These are phyloP conservation scores for Phytophthora uliginosa DNA, from an alignment of 352 stramenopile species.

Conservation along the genomic window DNA sequence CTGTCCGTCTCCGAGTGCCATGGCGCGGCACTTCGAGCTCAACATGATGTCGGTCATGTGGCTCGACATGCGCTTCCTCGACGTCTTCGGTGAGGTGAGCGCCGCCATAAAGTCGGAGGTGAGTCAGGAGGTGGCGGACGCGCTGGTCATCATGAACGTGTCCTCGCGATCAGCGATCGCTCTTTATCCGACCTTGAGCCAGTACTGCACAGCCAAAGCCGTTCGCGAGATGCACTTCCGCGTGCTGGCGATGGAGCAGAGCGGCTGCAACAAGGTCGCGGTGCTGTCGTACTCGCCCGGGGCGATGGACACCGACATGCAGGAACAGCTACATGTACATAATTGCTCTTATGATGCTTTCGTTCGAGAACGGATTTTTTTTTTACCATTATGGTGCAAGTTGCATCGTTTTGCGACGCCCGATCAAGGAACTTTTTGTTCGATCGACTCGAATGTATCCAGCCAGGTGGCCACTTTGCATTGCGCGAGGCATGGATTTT, in stretches of 20 bases:
- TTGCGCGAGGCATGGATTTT: neutral
- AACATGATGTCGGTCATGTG: slow-evolving; percentile 86
- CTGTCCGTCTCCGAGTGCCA: slow-evolving; percentile 42
- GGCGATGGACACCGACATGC: slow-evolving; percentile 89
- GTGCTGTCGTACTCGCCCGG: slow-evolving; percentile 88
- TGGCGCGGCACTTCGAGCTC: slow-evolving; percentile 72
- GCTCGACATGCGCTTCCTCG: slow-evolving; percentile 80
- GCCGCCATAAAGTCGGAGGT: neutral
- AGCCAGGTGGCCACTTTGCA: neutral
- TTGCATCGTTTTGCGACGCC: neutral
- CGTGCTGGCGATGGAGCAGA: slow-evolving; percentile 71
- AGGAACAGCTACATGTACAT: slow-evolving; percentile 23
- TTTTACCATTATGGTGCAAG: neutral
- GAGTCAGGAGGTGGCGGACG: neutral
- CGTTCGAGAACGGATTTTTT: slow-evolving; percentile 14
- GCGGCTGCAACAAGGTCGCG: slow-evolving; percentile 29
- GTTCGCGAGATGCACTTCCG: slow-evolving; percentile 87
- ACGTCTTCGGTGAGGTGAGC: slow-evolving; percentile 56
- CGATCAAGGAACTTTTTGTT: neutral
- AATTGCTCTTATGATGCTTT: slow-evolving; percentile 17
- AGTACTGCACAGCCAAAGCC: slow-evolving; percentile 87
- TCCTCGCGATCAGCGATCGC: slow-evolving; percentile 83
- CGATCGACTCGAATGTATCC: slow-evolving; percentile 1
- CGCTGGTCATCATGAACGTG: slow-evolving; percentile 78
- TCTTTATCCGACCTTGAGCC: slow-evolving; percentile 69